Conservation (phyloP, 768 basidiomycete species). For the Cubamyces lactineus region DNA sequence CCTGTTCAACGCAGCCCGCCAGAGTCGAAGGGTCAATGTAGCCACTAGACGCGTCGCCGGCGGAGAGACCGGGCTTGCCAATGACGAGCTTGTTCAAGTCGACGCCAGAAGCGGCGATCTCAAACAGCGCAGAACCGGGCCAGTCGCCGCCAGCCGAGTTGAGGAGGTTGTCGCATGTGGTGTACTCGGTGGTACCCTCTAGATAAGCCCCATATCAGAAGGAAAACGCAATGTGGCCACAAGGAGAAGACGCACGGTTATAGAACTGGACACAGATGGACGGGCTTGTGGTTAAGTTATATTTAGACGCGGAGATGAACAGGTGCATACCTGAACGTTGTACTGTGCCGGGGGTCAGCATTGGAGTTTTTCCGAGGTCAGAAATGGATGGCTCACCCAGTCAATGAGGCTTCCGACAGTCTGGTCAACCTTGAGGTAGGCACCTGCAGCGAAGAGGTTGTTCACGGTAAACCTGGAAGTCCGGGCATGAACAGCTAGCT, state of each 20-base stretch:
- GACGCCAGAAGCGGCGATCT: constrained; percentile 60
- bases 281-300: neutral
- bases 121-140: constrained; percentile 50
- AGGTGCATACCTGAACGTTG: constrained; percentile 31
- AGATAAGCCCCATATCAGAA: neutral
- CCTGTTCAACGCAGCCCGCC: constrained; percentile 59
- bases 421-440: constrained; percentile 57
- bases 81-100: constrained; percentile 68
- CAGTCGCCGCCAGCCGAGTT: constrained; percentile 42
- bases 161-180: constrained; percentile 43
- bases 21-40: constrained; percentile 62
- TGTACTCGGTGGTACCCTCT: constrained; percentile 45
- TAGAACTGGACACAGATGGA: constrained; percentile 44
- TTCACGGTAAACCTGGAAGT: constrained; percentile 37
- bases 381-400: constrained; percentile 44
- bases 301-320: neutral
- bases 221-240: neutral
- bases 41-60: constrained; percentile 47
- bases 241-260: constrained; percentile 31
- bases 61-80: constrained; percentile 62
- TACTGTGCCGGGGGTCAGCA: constrained; percentile 18
- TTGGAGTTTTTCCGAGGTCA: neutral
- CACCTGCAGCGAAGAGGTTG: constrained; percentile 42
- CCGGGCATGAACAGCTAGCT: constrained; percentile 1
- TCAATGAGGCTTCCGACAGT: constrained; percentile 62